Percentiles rank a stretch among this genome's conserved stretches.
Conservation (phyloP, 345 rosid species). For the Eucalyptus tenuipes region DNA sequence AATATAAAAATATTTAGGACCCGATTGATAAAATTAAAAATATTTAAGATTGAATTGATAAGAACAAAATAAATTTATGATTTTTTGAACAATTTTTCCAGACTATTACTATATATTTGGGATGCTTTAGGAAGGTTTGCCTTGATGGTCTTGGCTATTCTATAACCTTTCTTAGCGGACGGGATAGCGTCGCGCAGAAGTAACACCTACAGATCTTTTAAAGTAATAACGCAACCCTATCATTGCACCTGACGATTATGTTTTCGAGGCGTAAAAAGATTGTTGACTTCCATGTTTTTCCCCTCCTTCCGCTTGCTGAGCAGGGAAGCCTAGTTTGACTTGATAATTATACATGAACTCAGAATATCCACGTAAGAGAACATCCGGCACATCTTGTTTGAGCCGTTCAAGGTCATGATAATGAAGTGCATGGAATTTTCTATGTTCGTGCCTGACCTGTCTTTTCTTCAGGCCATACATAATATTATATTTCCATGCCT, state of each 20-base stretch:
- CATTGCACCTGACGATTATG: not conserved
- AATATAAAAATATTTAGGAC: too few relatives aligned
- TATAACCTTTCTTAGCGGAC: not conserved
- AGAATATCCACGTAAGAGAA: not conserved
- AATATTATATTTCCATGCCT: not conserved
- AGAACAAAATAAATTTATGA: too few relatives aligned
- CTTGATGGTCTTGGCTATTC: not conserved
- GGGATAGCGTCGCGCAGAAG: too few relatives aligned
- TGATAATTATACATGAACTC: not conserved
- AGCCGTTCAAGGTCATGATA: not conserved
- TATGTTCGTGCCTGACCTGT: not conserved
- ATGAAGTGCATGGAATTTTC: not conserved
- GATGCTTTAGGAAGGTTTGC: not conserved
- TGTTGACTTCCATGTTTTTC: not conserved
- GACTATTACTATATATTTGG: not conserved
- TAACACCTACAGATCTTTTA: not conserved
- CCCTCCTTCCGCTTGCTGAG: not conserved
- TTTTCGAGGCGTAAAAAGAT: not conserved
- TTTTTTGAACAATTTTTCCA: not conserved
- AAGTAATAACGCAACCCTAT: too few relatives aligned
- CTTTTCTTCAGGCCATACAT: not conserved
- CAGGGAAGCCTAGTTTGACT: not conserved
- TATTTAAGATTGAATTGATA: fast-evolving
- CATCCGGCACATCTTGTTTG: not conserved
- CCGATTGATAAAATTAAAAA: too few relatives aligned